Percentiles rank a stretch among this genome's conserved stretches.
Evolutionary conservation across 805 yeast genomes (phyloP).

Genomic region (Saccharomycopsis selenospora): DNA sequence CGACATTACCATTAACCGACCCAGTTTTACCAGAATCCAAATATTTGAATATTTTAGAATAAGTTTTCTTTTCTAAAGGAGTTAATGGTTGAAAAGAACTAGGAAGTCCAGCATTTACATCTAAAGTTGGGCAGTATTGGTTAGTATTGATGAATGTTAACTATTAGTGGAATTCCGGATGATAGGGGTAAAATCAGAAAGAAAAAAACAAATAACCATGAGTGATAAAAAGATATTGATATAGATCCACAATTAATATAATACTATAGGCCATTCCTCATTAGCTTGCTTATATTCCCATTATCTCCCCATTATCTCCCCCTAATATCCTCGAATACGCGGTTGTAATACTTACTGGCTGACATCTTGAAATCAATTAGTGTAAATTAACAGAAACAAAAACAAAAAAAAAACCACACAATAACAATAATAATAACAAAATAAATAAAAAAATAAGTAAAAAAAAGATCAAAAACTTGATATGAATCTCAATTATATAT

Average conservation of each 20-base stretch:
- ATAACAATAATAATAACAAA: too few relatives aligned
- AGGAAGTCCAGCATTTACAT: slow-evolving; percentile 3
- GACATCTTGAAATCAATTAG: too few relatives aligned
- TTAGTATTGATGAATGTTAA: not conserved
- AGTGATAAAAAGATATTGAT: not conserved
- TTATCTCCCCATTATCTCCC: not conserved
- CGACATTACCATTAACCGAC: slow-evolving; percentile 79
- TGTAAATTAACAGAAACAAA: too few relatives aligned
- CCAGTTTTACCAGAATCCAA: slow-evolving; percentile 77
- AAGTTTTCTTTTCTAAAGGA: slow-evolving; percentile 68
- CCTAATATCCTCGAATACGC: not conserved
- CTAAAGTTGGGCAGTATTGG: not conserved
- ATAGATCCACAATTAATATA: too few relatives aligned
- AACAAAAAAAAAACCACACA: too few relatives aligned
- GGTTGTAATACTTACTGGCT: slow-evolving; percentile 1
- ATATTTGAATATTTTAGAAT: slow-evolving; percentile 67
- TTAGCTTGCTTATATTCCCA: too few relatives aligned
- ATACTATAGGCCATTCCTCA: too few relatives aligned
- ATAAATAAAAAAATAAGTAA: too few relatives aligned
- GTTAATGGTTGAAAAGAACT: slow-evolving; percentile 35
- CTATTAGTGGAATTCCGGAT: not conserved
- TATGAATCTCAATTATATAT: too few relatives aligned
- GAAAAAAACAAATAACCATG: not conserved
- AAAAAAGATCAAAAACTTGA: too few relatives aligned
- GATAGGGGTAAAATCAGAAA: not conserved